Evolutionary conservation across 176 grass and related monocot genomes (phyloP), one percentile per base, ranked within the genome.

Genomic region (Ananas comosus): DNA sequence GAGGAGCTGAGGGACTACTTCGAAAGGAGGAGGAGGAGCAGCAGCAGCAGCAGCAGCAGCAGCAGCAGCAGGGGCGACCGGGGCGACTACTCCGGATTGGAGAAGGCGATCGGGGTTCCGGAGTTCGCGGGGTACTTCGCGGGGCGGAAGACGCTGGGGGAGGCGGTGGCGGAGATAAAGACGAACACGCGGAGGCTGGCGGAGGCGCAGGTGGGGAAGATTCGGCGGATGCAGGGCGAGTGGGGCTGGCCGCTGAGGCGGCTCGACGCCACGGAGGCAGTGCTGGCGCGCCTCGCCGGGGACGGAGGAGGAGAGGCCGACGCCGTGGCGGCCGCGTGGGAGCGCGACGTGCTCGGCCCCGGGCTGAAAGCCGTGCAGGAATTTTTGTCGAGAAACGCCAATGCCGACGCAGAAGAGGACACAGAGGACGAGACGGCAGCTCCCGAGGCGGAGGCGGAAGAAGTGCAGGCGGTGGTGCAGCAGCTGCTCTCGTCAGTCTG

Each of bases 31-130:
- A 42, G 33, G 29, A 33, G 29, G 29, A 33, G 29, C 3, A 33
- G 29, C 4, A 42, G 33, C 4, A 42, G 33, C 4, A 42, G 4
- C 33, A 42, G 4, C 5, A 42, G 6, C 4, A 42, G 33, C 4
- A 42, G 33, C 4, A 42, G 4, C 33, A 42, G 4, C 5, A 42
- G 6, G 33, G 5, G 6, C 33, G 33, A 42, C 5, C 33, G 33
- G 12, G 17, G 17, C 17, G 56, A 61, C 17, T 61, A 61, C 16
- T 61, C 21, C 11, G 56, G 88, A 53, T 75, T 96, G 70, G 79
- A 78, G 57, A 84, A 75, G 81, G 92, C 92, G 66, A 91, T 96
- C 58, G 92, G 92, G 23, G 86, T 96, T 49, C 86, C 83, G 22
- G 92, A 96, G 83, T 81, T 96, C 8, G 75, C 73, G 1, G 70